Evolutionary conservation across 495 filamentous ascomycete genomes (phyloP).

Genomic region (Penicillium dipodomyicola): DNA sequence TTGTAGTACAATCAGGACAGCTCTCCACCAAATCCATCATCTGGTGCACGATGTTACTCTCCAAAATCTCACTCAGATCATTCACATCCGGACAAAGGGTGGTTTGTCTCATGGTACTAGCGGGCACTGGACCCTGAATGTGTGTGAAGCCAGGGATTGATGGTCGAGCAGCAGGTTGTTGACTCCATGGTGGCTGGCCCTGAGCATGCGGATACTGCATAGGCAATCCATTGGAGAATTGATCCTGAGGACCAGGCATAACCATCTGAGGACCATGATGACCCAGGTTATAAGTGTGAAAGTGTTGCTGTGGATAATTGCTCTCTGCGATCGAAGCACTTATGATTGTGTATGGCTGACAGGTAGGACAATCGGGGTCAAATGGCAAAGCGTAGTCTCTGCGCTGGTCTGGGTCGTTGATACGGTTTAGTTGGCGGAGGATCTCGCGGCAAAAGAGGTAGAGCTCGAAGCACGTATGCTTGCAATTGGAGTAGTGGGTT

Average conservation of each 20-base stretch:
- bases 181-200: no score
- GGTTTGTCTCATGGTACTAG: not conserved
- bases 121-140: no score
- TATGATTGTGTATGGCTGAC: constrained; percentile 5
- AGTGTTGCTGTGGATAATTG: no score
- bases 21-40: constrained; percentile 1
- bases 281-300: no score
- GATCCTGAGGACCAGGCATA: no score
- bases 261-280: no score
- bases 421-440: constrained; percentile 18
- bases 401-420: constrained; percentile 13
- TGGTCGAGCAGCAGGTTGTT: no score
- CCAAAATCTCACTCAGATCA: constrained; percentile 24
- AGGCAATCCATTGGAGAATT: no score
- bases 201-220: no score
- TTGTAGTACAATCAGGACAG: constrained; percentile 10
- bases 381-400: constrained; percentile 10
- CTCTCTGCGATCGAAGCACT: no score
- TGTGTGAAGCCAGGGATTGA: no score
- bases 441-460: constrained; percentile 23
- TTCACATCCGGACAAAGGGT: not conserved
- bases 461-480: constrained; percentile 26
- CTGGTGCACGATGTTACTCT: constrained; percentile 55
- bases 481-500: constrained; percentile 18
- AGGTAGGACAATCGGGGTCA: constrained; percentile 10